Evolutionary conservation across 2,329 filamentous ascomycete species (phyloP).

Genomic region (Ceratocystis destructans): DNA sequence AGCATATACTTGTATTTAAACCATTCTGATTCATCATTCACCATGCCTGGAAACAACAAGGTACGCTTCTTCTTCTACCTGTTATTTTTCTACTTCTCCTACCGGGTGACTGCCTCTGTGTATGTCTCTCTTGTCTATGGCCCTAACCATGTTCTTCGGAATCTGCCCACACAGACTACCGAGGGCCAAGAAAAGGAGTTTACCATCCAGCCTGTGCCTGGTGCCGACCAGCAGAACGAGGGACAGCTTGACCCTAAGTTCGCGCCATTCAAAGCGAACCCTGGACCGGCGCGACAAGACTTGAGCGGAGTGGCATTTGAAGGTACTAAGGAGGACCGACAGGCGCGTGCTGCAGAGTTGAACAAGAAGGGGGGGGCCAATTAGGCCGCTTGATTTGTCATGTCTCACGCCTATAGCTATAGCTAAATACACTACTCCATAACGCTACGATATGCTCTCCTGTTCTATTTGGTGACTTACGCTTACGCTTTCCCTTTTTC

Average conservation of each 20-base stretch:
- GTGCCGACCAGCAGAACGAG: constrained; percentile 25
- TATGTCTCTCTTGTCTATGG: constrained; percentile 11
- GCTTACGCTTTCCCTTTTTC: too few relatives aligned
- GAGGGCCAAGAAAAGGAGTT: constrained; percentile 31
- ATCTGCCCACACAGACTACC: constrained; percentile 6
- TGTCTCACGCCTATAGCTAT: too few relatives aligned
- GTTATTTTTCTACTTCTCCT: constrained; percentile 13
- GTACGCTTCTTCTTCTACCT: constrained; percentile 17
- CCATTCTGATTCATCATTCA: background rate
- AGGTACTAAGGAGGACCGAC: constrained; percentile 55
- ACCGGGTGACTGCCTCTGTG: constrained; percentile 9
- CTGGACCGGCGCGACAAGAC: constrained; percentile 43
- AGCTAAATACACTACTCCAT: too few relatives aligned
- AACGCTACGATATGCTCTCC: too few relatives aligned
- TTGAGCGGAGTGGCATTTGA: constrained; percentile 41
- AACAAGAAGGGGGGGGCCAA: constrained; percentile 37
- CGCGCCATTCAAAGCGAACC: constrained; percentile 39
- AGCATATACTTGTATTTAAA: background rate
- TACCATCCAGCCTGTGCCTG: constrained; percentile 31
- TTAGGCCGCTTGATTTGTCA: background rate
- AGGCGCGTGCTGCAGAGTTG: constrained; percentile 49
- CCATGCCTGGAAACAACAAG: constrained; percentile 17
- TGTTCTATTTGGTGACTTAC: too few relatives aligned
- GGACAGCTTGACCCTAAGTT: constrained; percentile 31
- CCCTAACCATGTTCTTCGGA: constrained; percentile 15